Percentiles rank a stretch among this genome's conserved stretches.
phyloP scores from a whole-genome alignment of 306 rosid genomes.

The Phaseolus lunatus region DNA sequence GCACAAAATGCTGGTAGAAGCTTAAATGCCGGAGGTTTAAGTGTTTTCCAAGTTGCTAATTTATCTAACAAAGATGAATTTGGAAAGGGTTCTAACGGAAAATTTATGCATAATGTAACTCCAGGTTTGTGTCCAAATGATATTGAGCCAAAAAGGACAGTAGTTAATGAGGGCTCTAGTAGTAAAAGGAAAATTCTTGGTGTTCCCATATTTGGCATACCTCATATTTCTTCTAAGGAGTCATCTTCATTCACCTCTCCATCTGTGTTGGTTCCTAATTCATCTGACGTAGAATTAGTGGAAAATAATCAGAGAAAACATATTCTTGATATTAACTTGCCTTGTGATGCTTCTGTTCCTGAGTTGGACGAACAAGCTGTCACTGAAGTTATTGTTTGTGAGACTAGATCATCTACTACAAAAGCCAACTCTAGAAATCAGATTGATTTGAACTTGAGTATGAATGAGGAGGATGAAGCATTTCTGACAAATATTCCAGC shows the following conservation, averaged over 20 bases:
- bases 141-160: conserved; percentile 55
- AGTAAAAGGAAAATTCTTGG: conserved; percentile 65
- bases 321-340: conserved; percentile 81
- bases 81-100: conserved; percentile 52
- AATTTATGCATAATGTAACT: conserved; percentile 46
- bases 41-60: conserved; percentile 52
- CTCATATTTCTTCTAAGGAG: conserved; percentile 60
- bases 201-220: conserved; percentile 67
- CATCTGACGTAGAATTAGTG: conserved; percentile 46
- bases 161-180: conserved; percentile 51
- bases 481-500: conserved; percentile 49
- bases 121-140: conserved; percentile 61
- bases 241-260: conserved; percentile 56
- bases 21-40: conserved; percentile 42
- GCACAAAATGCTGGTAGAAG: conserved; percentile 38
- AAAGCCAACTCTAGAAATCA: conserved; percentile 58
- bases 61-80: conserved; percentile 51
- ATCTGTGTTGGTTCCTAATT: conserved; percentile 48
- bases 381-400: conserved; percentile 46
- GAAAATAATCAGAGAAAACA: conserved; percentile 48
- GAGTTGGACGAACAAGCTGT: conserved; percentile 54
- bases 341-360: conserved; percentile 65
- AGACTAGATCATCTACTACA: conserved; percentile 48
- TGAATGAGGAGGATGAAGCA: conserved; percentile 78
- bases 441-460: conserved; percentile 81